These are phyloP conservation scores for Colletotrichum tanaceti DNA, from an alignment of 2,329 filamentous ascomycete genomes.

Conservation along the genomic window DNA sequence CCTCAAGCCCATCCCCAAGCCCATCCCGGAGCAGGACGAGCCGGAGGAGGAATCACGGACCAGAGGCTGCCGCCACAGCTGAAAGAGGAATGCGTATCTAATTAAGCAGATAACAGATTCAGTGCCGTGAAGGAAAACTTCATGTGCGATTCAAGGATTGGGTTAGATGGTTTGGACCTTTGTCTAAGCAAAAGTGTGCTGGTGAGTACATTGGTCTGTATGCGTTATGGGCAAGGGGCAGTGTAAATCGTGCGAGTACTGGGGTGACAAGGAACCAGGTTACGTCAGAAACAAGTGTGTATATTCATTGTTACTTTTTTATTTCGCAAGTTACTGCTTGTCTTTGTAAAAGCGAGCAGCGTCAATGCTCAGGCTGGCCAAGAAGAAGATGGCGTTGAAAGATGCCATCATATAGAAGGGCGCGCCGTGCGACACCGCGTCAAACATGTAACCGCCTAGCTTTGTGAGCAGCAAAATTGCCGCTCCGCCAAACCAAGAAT, in stretches of 20 bases:
- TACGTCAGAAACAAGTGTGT: slow-evolving; percentile 1
- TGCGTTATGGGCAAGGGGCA: neutral
- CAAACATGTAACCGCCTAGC: slow-evolving; percentile 87
- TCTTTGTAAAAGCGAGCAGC: slow-evolving; percentile 53
- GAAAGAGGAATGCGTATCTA: neutral
- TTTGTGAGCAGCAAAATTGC: slow-evolving; percentile 95
- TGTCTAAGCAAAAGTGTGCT: too few species aligned
- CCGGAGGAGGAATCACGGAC: neutral
- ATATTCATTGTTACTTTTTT: slow-evolving; percentile 3
- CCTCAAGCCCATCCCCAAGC: neutral
- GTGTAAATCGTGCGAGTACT: neutral
- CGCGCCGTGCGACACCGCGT: slow-evolving; percentile 76
- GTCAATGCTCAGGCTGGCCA: slow-evolving; percentile 65
- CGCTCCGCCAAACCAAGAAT: slow-evolving; percentile 88
- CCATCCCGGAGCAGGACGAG: neutral
- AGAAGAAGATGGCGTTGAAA: slow-evolving; percentile 82
- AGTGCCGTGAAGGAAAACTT: too few species aligned
- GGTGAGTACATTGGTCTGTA: too few species aligned
- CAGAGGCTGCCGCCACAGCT: neutral
- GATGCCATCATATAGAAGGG: slow-evolving; percentile 95
- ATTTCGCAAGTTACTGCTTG: slow-evolving; percentile 21
- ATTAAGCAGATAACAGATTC: neutral
- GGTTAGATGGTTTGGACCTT: neutral
- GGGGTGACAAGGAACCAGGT: neutral
- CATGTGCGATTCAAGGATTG: neutral